Percentiles rank a stretch among this genome's conserved stretches.
Conservation (phyloP, 2,329 filamentous ascomycete species). For the Zymoseptoria tritici region DNA sequence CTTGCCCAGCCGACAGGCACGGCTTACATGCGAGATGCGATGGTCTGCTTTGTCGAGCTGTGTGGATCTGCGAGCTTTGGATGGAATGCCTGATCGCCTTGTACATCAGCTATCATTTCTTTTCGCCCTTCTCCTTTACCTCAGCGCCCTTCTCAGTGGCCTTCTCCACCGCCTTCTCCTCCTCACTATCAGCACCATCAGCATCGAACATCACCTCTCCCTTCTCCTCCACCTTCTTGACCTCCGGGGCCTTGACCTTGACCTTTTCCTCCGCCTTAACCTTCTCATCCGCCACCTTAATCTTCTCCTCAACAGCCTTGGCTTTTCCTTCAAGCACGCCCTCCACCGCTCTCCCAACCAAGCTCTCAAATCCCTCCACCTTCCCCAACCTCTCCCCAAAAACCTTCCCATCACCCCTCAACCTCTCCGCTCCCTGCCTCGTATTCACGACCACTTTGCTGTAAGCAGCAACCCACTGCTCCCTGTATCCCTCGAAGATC, state of each 20-base stretch:
- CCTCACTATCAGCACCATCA: neutral
- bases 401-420: slow-evolving; percentile 68
- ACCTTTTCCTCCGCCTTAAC: slow-evolving; percentile 4
- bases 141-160: neutral
- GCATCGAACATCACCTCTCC: neutral
- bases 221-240: neutral
- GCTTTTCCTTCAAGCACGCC: slow-evolving; percentile 46
- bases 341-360: slow-evolving; percentile 48
- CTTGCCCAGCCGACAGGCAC: too few relatives aligned
- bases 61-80: too few relatives aligned
- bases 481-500: slow-evolving; percentile 74
- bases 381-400: slow-evolving; percentile 65
- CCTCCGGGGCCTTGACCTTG: slow-evolving; percentile 5
- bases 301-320: slow-evolving; percentile 5
- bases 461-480: slow-evolving; percentile 68
- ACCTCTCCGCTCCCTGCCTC: slow-evolving; percentile 64
- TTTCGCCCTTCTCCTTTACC: neutral
- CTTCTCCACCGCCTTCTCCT: neutral
- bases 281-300: slow-evolving; percentile 1
- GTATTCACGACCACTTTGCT: slow-evolving; percentile 58
- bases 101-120: too few relatives aligned
- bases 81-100: too few relatives aligned
- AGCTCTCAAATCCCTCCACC: slow-evolving; percentile 64
- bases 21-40: too few relatives aligned
- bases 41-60: too few relatives aligned